Conservation (phyloP, 805 yeast genomes). For the Wickerhamiella allomyrinae region DNA sequence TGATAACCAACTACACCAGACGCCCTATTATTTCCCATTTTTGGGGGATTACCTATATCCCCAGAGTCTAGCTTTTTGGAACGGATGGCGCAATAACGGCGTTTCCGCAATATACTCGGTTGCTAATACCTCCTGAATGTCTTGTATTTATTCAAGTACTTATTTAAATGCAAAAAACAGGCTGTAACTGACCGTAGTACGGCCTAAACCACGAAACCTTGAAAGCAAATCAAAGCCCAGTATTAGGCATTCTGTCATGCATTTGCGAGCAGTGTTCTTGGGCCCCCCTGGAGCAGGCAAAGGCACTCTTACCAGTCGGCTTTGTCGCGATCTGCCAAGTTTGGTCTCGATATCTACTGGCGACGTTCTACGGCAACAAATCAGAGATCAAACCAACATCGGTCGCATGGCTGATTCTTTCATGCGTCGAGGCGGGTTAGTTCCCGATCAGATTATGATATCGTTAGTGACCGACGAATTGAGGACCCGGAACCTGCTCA, state of each 20-base stretch:
- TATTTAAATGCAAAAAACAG: too few species aligned
- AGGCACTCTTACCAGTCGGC: conserved; percentile 69
- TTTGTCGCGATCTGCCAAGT: conserved; percentile 39
- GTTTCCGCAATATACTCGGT: too few species aligned
- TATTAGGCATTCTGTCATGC: too few species aligned
- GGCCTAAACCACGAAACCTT: too few species aligned
- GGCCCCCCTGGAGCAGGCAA: conserved; percentile 97
- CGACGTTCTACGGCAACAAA: conserved; percentile 61
- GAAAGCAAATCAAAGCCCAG: too few species aligned
- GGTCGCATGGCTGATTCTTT: conserved; percentile 35
- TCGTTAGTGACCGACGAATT: conserved; percentile 33
- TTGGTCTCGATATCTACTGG: conserved; percentile 66
- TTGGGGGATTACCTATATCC: too few species aligned
- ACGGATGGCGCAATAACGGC: too few species aligned
- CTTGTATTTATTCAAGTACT: too few species aligned
- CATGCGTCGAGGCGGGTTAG: conserved; percentile 49
- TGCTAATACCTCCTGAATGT: too few species aligned
- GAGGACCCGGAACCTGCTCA: conserved; percentile 29
- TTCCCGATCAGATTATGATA: conserved; percentile 63
- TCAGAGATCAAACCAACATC: conserved; percentile 36
- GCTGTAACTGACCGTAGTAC: too few species aligned
- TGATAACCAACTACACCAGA: conserved; percentile 19
- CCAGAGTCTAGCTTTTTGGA: too few species aligned
- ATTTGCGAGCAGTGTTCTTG: conserved; percentile 43
- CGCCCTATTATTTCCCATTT: conserved; percentile 9